Base-by-base conservation (phyloP, 2,329 filamentous ascomycete species). In the Teratosphaeria nubilosa region DNA sequence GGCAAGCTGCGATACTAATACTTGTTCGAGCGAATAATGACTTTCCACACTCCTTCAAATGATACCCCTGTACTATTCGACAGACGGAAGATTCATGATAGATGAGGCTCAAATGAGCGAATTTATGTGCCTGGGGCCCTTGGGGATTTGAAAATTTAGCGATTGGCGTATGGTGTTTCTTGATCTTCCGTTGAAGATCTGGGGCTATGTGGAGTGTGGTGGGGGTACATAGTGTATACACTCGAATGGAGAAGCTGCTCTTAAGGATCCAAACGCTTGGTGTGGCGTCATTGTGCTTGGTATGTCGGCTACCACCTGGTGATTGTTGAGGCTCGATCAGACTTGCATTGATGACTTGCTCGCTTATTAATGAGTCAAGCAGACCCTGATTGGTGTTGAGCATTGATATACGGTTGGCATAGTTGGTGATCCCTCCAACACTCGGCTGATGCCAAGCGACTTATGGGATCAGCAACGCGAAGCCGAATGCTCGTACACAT, bases 1-100 rank as follows among this genome's bases (percentile, higher is more conserved):
- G 77, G 77, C n/a, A 78, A 78, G 69, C 65, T 77, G 61, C 69
- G 77, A 59, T 80, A 80, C 62, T 80, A 67, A 57, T 58, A 50
- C 11, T 54, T 48, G 27, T 30, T 30, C 7, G 9, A 6, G n/a
- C 16, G n/a, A 48, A 22, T 22, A 22, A 48, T 20, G 16, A 48
- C 9, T 2, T 48, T 48, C 9, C 16, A 41, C 13, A 14, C 34
- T 41, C 34, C 34, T 41, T 48, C 16, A 48, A 48, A 30, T 30
- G 41, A 48, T 48, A 24, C 41, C 20, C 27, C 20, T 48, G 41
- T 48, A 48, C 41, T 9, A 22, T 48, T 5, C n/a, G 41, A 22
- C n/a, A 48, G 41, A 48, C 41, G 20, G 41, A 48, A 22, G 10
- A 20, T 20, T 22, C 5, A 22, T 48, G 16, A 48, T 48, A 30